Evolutionary conservation across 345 rosid genomes (phyloP).

Genomic region (Camelina hispida): DNA sequence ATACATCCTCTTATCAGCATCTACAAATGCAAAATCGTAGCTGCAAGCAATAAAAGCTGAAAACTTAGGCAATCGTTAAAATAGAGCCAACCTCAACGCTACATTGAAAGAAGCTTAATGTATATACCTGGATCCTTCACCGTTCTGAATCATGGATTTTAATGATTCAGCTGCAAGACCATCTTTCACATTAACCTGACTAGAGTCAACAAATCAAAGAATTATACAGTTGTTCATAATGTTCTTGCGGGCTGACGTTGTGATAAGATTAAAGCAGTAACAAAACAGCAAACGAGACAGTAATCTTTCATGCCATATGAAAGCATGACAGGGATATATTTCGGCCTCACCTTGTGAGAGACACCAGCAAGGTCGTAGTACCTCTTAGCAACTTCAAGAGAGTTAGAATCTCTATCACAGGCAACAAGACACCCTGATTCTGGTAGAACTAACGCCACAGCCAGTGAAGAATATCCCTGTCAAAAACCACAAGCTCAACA

Average conservation of each 20-base stretch:
- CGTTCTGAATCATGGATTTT: slow-evolving; percentile 66
- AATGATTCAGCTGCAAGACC: slow-evolving; percentile 76
- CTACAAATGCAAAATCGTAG: slow-evolving; percentile 96
- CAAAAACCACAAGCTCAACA: slow-evolving; percentile 3
- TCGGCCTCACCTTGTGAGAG: slow-evolving; percentile 66
- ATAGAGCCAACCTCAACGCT: neutral
- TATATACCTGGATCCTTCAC: slow-evolving; percentile 76
- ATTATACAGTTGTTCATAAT: slow-evolving; percentile 19
- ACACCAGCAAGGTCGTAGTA: slow-evolving; percentile 82
- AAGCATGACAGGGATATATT: neutral
- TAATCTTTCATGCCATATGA: neutral
- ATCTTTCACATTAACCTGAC: slow-evolving; percentile 70
- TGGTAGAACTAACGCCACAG: slow-evolving; percentile 80
- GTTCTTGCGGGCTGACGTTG: too few relatives aligned
- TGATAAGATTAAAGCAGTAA: neutral
- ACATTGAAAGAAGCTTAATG: slow-evolving; percentile 15
- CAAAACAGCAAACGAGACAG: neutral
- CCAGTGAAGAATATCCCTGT: slow-evolving; percentile 94
- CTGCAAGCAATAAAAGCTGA: slow-evolving; percentile 46
- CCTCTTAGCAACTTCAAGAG: slow-evolving; percentile 77
- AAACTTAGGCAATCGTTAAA: slow-evolving; percentile 6
- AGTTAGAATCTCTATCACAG: slow-evolving; percentile 78
- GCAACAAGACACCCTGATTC: slow-evolving; percentile 86
- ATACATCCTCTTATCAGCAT: slow-evolving; percentile 95
- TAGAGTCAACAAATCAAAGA: slow-evolving; percentile 29